Percentiles rank a stretch among this genome's conserved stretches.
Evolutionary conservation across 169 alveolate species (phyloP).

Genomic region (Sarcocystis neurona): DNA sequence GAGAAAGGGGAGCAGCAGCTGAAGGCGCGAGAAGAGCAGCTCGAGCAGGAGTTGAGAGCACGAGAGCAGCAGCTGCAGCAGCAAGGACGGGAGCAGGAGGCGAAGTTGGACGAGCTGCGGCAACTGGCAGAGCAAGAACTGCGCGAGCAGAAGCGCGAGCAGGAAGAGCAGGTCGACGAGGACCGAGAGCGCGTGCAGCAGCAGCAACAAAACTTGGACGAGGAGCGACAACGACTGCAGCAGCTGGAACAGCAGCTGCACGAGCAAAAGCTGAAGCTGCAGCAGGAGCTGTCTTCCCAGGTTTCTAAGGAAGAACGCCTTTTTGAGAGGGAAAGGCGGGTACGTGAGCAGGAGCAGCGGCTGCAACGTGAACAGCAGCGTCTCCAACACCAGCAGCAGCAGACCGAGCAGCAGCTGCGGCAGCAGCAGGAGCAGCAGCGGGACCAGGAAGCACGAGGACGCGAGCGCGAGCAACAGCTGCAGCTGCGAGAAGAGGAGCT

Average conservation of each 20-base stretch:
- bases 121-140: slow-evolving; percentile 6
- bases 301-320: neutral
- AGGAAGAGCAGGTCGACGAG: slow-evolving; percentile 6
- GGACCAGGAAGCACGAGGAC: neutral
- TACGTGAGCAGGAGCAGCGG: slow-evolving; percentile 17
- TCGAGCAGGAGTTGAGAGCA: neutral
- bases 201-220: slow-evolving; percentile 4
- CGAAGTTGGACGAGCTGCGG: neutral
- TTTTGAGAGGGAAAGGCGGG: neutral
- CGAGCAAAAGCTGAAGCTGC: slow-evolving; percentile 8
- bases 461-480: slow-evolving; percentile 1
- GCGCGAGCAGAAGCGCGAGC: neutral
- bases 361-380: neutral
- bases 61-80: neutral
- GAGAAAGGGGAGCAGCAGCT: neutral
- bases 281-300: slow-evolving; percentile 17
- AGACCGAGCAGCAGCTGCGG: neutral
- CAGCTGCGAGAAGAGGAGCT: neutral
- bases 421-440: neutral
- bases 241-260: slow-evolving; percentile 2
- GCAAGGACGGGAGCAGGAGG: neutral
- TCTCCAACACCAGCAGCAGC: neutral
- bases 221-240: slow-evolving; percentile 11
- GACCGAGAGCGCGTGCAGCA: slow-evolving; percentile 14
- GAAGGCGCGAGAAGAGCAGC: neutral